Percentiles rank a stretch among this genome's conserved stretches.
phyloP scores from a whole-genome alignment of 179 eudicot genomes.

The Patellifolia procumbens region DNA sequence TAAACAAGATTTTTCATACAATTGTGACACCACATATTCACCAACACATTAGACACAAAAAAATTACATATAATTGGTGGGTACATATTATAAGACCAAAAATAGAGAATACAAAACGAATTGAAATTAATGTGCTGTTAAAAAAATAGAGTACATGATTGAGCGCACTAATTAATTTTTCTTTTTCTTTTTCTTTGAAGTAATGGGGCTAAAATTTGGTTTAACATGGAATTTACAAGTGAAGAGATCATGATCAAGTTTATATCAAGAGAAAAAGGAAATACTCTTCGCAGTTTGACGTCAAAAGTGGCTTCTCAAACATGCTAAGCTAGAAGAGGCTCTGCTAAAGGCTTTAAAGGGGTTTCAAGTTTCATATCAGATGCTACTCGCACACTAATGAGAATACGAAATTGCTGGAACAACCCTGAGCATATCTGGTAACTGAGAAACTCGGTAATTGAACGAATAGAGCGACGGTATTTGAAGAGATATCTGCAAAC shows the following conservation, averaged over 20 bases:
- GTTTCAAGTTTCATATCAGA: slow-evolving; percentile 55
- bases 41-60: no score
- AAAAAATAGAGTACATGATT: no score
- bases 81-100: no score
- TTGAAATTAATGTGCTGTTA: no score
- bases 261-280: neutral
- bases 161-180: no score
- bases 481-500: slow-evolving; percentile 47
- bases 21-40: no score
- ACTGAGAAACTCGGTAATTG: slow-evolving; percentile 40
- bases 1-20: no score
- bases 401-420: slow-evolving; percentile 71
- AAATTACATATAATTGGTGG: no score
- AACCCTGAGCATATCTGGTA: slow-evolving; percentile 62
- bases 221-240: neutral
- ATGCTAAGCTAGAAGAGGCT: slow-evolving; percentile 56
- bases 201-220: neutral
- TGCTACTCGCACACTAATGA: slow-evolving; percentile 61
- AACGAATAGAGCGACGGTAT: slow-evolving; percentile 38
- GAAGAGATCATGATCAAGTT: neutral
- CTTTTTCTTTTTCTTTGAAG: no score
- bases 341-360: slow-evolving; percentile 42
- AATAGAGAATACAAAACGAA: no score
- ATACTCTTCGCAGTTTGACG: neutral
- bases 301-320: neutral